Conservation (phyloP, 2,329 filamentous ascomycete species). For the Exophiala calicioides region DNA sequence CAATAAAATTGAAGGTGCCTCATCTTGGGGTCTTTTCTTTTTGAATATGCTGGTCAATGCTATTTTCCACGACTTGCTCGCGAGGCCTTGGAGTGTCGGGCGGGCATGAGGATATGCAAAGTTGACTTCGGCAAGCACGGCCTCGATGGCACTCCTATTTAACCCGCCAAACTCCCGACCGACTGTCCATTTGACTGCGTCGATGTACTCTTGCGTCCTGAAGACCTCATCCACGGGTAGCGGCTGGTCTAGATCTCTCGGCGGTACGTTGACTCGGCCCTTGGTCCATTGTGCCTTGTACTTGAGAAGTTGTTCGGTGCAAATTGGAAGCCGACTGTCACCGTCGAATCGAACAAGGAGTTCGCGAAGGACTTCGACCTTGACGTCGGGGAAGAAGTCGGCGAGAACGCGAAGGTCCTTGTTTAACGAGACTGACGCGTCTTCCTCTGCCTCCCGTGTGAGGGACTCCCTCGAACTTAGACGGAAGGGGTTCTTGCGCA, state of each 20-base stretch:
- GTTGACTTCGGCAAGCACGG: slow-evolving; percentile 51
- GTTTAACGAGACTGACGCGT: slow-evolving; percentile 43
- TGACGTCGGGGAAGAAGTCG: slow-evolving; percentile 48
- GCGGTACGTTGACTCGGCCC: slow-evolving; percentile 47
- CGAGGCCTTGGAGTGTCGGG: slow-evolving; percentile 45
- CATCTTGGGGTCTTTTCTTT: slow-evolving; percentile 42
- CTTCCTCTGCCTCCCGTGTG: slow-evolving; percentile 34
- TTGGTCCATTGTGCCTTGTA: slow-evolving; percentile 51
- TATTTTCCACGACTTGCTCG: slow-evolving; percentile 46
- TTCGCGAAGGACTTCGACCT: slow-evolving; percentile 51
- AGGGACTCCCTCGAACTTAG: slow-evolving; percentile 20
- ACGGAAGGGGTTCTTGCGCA: slow-evolving; percentile 48
- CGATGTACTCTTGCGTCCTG: slow-evolving; percentile 46
- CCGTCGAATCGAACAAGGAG: slow-evolving; percentile 49
- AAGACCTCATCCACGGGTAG: slow-evolving; percentile 47
- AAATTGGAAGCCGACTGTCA: slow-evolving; percentile 48
- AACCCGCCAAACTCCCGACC: slow-evolving; percentile 46
- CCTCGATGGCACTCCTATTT: slow-evolving; percentile 48
- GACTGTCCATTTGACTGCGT: slow-evolving; percentile 41
- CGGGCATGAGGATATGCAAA: slow-evolving; percentile 47
- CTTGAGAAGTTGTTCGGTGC: slow-evolving; percentile 49
- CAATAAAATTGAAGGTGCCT: slow-evolving; percentile 44
- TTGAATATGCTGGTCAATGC: slow-evolving; percentile 47
- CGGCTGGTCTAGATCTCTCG: slow-evolving; percentile 25
- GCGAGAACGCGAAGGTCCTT: slow-evolving; percentile 43